Percentiles rank a stretch among this genome's conserved stretches.
phyloP scores from a whole-genome alignment of 805 yeast genomes.

The Isabelozyma pseudorhagii region DNA sequence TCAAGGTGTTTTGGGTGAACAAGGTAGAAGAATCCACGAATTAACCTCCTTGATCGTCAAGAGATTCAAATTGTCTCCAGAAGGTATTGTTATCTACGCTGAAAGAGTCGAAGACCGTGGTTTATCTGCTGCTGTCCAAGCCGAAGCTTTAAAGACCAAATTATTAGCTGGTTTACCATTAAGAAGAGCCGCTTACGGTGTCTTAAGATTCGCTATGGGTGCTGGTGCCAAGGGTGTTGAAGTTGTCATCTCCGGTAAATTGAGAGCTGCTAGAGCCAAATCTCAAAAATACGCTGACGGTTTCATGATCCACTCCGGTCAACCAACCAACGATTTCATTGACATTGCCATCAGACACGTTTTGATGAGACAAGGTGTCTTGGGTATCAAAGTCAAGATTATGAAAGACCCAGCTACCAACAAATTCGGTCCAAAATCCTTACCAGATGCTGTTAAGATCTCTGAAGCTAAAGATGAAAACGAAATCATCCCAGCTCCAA shows the following conservation, averaged over 20 bases:
- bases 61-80: conserved; percentile 96
- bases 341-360: conserved; percentile 99
- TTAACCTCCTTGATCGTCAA: conserved; percentile 95
- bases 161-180: conserved; percentile 97
- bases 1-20: conserved; percentile 98
- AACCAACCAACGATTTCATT: conserved; percentile 98
- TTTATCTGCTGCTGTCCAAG: conserved; percentile 98
- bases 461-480: conserved; percentile 92
- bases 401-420: conserved; percentile 96
- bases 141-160: conserved; percentile 98
- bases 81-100: conserved; percentile 91
- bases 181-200: conserved; percentile 99
- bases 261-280: conserved; percentile 99
- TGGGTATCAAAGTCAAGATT: conserved; percentile 99
- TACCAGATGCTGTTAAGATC: conserved; percentile 93
- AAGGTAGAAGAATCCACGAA: conserved; percentile 99
- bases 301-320: conserved; percentile 99
- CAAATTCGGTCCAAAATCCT: conserved; percentile 82
- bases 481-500: conserved; percentile 72
- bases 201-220: conserved; percentile 99
- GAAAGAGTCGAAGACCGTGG: conserved; percentile 99
- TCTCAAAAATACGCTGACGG: conserved; percentile 99
- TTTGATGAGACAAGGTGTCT: conserved; percentile 99
- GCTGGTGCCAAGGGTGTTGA: conserved; percentile 99
- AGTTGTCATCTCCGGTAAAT: conserved; percentile 99